Base-by-base conservation (phyloP, 2,329 filamentous ascomycete species). In the Cryphonectria naterciae region DNA sequence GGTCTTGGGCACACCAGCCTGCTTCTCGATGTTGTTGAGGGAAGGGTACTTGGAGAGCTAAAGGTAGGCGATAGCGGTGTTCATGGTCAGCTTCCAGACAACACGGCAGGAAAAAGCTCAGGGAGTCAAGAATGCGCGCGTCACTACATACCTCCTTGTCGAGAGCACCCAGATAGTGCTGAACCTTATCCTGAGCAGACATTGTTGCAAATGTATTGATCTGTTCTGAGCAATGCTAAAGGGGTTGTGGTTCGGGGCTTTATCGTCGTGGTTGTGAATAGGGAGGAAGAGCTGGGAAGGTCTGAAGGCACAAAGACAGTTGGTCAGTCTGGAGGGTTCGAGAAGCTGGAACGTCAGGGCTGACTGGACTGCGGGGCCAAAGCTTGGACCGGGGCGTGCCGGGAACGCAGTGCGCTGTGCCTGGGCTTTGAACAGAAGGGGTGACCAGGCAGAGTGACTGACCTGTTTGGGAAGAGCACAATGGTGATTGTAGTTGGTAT, bases 1-100 rank as follows among this genome's bases (percentile, higher is more conserved):
- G 78, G 93, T 91, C 87, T 97, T 97, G 80, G 93, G 93, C 66
- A 96, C 88, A 71, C 88, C 90, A 75, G 91, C 92, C 83, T 93
- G 90, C 87, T 91, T 93, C 89, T 97, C 93, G 78, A 96, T 88
- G 85, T 95, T 94, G 88, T 91, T 92, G 81, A 96, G 88, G 78
- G 87, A 83, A 77, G 92, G 92, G 85, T 96, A 96, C 83, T 95
- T 95, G 82, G 92, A 93, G 76, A 96, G 90, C 93, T 96, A 81
- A 39, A 39, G 37, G 77, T 64, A 39, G 37, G 77, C 63, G 62
- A 70, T 64, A 72, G 63, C 70, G 68, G 65, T 71, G 72, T 70
- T 70, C 69, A 49, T 71, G 65, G 70, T 64, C 41, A 68, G 66
- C 65, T 49, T 52, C 10, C n/a, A 60, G 46, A 56, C 8, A 25